These are phyloP conservation scores for Spinacia oleracea DNA, from an alignment of 179 eudicot genomes.

Conservation along the genomic window DNA sequence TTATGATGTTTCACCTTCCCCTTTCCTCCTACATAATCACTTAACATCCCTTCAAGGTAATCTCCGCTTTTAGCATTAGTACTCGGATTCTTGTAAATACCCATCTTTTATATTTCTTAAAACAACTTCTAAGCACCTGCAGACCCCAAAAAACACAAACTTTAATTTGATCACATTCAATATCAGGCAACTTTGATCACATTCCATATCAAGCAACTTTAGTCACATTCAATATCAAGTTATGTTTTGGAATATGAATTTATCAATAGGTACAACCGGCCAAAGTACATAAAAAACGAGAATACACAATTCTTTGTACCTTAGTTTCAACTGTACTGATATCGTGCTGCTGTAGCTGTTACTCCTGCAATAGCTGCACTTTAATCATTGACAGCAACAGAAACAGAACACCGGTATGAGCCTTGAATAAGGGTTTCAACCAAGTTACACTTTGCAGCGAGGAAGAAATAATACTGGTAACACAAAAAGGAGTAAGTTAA, in stretches of 20 bases:
- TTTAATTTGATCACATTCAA: not conserved
- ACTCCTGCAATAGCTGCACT: not conserved
- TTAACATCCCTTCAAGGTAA: conserved; percentile 70
- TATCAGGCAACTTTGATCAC: too few relatives aligned
- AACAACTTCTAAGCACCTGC: conserved; percentile 6
- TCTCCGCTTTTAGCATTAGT: conserved; percentile 57
- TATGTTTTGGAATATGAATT: not conserved
- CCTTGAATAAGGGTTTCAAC: not conserved
- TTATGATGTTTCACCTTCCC: conserved; percentile 47
- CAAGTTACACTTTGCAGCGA: not conserved
- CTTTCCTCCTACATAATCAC: conserved; percentile 59
- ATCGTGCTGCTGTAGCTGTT: not conserved
- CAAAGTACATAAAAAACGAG: not conserved
- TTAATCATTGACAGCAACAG: not conserved
- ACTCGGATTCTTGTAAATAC: conserved; percentile 39
- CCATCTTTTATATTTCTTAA: conserved; percentile 19
- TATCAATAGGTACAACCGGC: not conserved
- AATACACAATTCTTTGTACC: conserved; percentile 7
- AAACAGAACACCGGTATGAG: not conserved
- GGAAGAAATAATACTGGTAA: not conserved
- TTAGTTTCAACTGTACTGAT: conserved; percentile 13
- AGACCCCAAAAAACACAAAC: not conserved
- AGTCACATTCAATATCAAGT: not conserved
- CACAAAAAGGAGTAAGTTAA: conserved; percentile 14
- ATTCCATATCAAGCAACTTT: not conserved